Evolutionary conservation across 2,329 filamentous ascomycete genomes (phyloP), one percentile per base, ranked within the genome.

Genomic region (Orbilia javanica): DNA sequence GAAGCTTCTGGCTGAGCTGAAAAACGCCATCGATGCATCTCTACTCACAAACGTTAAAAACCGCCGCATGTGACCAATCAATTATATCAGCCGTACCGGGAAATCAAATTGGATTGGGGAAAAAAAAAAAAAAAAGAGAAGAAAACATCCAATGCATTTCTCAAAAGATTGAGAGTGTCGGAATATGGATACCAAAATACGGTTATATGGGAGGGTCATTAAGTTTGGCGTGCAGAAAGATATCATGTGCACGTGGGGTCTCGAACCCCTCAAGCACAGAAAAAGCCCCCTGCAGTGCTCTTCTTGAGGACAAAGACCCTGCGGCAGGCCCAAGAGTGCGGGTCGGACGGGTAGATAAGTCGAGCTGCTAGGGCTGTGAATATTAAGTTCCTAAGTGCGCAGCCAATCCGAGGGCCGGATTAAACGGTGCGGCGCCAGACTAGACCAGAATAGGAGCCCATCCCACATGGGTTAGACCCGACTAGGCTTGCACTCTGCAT

Each of bases 1-100:
- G 27, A 50, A 6, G 20, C 46, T 25, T 27, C 46, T 27, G 22
- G 46, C 46, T 50, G 46, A 46, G 42, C n/a, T n/a, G n/a, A 50
- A 27, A 50, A 27, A 50, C 46, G 46, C 46, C 46, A 50, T 50
- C 22, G 46, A 27, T 50, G 46, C 46, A 50, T 50, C 46, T 50
- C 46, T 50, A 27, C 46, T 27, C 20, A 50, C 25, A 50, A 50
- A 25, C 46, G 18, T 25, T 11, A 50, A 20, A 46, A 46, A 46
- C 42, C 42, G n/a, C 42, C 22, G 46, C 46, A 50, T 50, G 46
- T 50, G 46, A 50, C 46, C 46, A 25, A 46, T 50, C 18, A 27
- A 50, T n/a, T n/a, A n/a, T 50, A 50, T 50, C 46, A 50, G 46
- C 46, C 20, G 46, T 50, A 18, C 42, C 42, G 42, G 42, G 15